Conservation (phyloP, 345 rosid species). For the Syzygium aromaticum region DNA sequence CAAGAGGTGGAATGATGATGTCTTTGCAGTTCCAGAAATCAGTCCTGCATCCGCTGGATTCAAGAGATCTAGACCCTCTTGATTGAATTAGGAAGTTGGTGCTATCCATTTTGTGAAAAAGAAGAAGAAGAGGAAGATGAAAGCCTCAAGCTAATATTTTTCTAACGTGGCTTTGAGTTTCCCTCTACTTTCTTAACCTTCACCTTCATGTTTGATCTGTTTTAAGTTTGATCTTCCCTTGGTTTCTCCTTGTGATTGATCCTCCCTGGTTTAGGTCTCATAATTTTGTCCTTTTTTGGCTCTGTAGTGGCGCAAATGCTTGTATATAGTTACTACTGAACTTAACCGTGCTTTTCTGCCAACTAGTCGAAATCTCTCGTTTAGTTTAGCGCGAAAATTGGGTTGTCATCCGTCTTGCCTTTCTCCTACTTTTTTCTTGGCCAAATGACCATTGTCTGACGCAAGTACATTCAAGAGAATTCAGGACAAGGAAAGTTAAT, state of each 20-base stretch:
- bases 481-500: background rate
- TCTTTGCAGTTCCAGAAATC: constrained; percentile 14
- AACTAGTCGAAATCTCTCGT: background rate
- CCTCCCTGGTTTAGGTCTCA: background rate
- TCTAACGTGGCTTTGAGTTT: background rate
- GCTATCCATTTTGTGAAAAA: background rate
- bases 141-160: background rate
- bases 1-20: constrained; percentile 12
- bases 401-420: background rate
- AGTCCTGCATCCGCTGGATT: background rate
- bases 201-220: background rate
- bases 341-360: background rate
- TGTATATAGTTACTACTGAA: background rate
- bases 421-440: background rate
- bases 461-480: background rate
- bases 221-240: background rate
- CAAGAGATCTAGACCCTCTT: constrained; percentile 4
- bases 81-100: background rate
- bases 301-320: background rate
- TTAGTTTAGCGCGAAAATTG: background rate
- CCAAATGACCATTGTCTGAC: background rate
- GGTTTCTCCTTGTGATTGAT: background rate
- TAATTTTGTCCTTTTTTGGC: background rate
- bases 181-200: background rate
- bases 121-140: background rate